A percentile compares a stretch with the other conserved stretches of the same genome.
Evolutionary conservation across 1,284 basidiomycete genomes (phyloP).

Genomic region (Malassezia restricta): DNA sequence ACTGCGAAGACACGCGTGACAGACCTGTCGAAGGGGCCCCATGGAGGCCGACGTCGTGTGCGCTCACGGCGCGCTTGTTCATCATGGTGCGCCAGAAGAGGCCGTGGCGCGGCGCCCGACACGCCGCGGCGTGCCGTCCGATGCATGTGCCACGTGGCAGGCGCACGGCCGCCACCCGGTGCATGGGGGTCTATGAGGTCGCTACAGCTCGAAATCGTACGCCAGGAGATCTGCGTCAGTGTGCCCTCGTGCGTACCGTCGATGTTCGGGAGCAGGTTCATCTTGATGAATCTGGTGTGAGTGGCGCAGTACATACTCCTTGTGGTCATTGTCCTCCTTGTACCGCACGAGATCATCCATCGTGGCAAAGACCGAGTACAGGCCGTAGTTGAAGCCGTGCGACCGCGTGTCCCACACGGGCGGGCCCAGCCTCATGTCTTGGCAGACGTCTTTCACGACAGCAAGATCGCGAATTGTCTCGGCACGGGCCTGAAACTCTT

Average conservation of each 20-base stretch:
- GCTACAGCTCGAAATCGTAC: constrained; percentile 32
- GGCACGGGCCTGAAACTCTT: constrained; percentile 32
- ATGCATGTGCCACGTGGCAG: background rate
- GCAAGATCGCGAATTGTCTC: constrained; percentile 28
- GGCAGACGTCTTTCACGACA: constrained; percentile 22
- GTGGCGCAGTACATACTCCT: constrained; percentile 23
- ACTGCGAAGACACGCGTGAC: constrained; percentile 7
- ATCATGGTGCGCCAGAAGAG: background rate
- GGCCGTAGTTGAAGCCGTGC: constrained; percentile 36
- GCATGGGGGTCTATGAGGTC: background rate
- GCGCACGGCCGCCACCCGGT: background rate
- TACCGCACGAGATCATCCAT: constrained; percentile 29
- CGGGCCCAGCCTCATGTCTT: constrained; percentile 30
- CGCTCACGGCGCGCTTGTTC: constrained; percentile 11
- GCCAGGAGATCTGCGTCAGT: constrained; percentile 21
- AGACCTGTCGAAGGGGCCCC: background rate
- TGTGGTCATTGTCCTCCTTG: constrained; percentile 35
- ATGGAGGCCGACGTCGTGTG: constrained; percentile 3
- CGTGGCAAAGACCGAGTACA: constrained; percentile 28
- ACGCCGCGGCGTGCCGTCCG: background rate
- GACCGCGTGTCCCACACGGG: constrained; percentile 27
- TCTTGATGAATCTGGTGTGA: constrained; percentile 27
- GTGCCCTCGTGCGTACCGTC: constrained; percentile 12
- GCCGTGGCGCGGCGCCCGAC: background rate
- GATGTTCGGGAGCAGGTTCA: constrained; percentile 24